Evolutionary conservation across 768 basidiomycete genomes (phyloP).

Genomic region (Leccinellum rugosiceps): DNA sequence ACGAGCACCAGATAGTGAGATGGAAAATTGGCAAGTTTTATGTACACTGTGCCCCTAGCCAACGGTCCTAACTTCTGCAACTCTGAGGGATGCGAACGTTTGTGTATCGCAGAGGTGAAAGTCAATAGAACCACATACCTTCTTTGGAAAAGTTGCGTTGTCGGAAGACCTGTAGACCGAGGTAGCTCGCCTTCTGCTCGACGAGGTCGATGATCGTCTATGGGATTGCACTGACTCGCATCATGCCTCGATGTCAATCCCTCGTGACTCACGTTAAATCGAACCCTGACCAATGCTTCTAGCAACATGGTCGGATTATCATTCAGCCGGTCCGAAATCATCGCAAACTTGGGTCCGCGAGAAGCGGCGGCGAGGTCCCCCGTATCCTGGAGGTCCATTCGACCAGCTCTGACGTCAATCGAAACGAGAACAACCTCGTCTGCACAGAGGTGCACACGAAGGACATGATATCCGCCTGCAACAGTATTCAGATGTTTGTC

Average conservation of each 20-base stretch:
- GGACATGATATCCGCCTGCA: constrained; percentile 52
- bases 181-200: constrained; percentile 82
- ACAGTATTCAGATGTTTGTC: constrained; percentile 2
- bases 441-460: constrained; percentile 70
- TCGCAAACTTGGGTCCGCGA: constrained; percentile 61
- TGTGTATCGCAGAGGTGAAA: neutral
- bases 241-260: neutral
- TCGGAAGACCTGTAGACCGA: constrained; percentile 76
- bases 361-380: constrained; percentile 77
- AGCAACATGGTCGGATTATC: constrained; percentile 61
- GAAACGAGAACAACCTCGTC: constrained; percentile 75
- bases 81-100: constrained; percentile 42
- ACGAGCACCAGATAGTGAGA: constrained; percentile 83
- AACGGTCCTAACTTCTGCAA: constrained; percentile 64
- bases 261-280: constrained; percentile 53
- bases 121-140: constrained; percentile 40
- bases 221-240: neutral
- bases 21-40: constrained; percentile 74
- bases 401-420: constrained; percentile 78
- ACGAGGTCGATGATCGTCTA: constrained; percentile 82
- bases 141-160: constrained; percentile 62
- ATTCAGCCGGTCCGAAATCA: constrained; percentile 61
- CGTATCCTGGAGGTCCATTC: constrained; percentile 73
- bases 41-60: constrained; percentile 63
- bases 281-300: constrained; percentile 54